Evolutionary conservation across 2,329 filamentous ascomycete genomes (phyloP).

Genomic region (Microdochium nivale): DNA sequence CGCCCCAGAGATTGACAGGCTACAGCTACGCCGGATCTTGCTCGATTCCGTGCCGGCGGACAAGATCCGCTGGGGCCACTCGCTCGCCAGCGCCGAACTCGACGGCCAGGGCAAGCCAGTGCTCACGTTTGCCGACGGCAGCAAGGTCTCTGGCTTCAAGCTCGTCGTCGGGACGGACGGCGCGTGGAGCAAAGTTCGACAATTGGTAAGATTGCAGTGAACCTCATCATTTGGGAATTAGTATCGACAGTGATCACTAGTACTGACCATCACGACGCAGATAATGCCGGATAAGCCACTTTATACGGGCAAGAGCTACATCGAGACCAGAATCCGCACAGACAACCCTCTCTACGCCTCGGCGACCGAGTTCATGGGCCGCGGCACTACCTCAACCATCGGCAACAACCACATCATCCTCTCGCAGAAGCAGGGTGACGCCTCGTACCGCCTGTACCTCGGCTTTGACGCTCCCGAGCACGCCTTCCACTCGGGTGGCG

Average conservation of each 20-base stretch:
- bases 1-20: constrained; percentile 16
- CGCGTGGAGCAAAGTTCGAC: constrained; percentile 25
- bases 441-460: neutral
- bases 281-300: constrained; percentile 21
- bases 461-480: neutral
- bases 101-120: constrained; percentile 3
- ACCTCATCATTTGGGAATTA: too few relatives aligned
- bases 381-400: constrained; percentile 25
- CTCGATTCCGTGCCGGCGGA: constrained; percentile 8
- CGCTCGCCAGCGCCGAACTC: constrained; percentile 13
- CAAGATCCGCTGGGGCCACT: constrained; percentile 12
- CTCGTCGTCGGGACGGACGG: constrained; percentile 29
- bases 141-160: constrained; percentile 13
- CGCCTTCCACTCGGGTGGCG: neutral
- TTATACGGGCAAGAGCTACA: constrained; percentile 28
- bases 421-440: constrained; percentile 10
- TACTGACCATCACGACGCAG: too few relatives aligned
- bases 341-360: constrained; percentile 11
- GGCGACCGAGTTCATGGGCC: constrained; percentile 20
- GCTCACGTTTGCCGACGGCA: constrained; percentile 3
- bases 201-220: neutral
- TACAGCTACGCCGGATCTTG: constrained; percentile 12
- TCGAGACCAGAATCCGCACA: constrained; percentile 23
- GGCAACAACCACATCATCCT: constrained; percentile 7
- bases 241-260: too few relatives aligned